phyloP scores from a whole-genome alignment of 1,284 basidiomycete species.

The Cerioporus squamosus region DNA sequence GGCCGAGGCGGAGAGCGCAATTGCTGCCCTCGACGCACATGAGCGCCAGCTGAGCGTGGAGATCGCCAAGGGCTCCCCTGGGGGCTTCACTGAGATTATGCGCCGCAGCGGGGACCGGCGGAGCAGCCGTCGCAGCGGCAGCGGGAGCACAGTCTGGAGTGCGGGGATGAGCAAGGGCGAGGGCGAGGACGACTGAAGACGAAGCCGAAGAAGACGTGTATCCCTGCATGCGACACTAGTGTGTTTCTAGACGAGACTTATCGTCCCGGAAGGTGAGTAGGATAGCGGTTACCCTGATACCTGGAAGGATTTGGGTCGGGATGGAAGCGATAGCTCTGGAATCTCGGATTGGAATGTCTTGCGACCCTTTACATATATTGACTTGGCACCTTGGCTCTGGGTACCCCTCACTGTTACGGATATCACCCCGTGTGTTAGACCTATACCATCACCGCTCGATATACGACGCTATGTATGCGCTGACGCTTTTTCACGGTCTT shows the following conservation, averaged over 20 bases:
- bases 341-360: not conserved
- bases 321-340: conserved; percentile 10
- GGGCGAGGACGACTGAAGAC: conserved; percentile 39
- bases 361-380: not conserved
- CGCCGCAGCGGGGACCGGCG: conserved; percentile 49
- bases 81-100: conserved; percentile 80
- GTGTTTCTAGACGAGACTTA: conserved; percentile 12
- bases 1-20: conserved; percentile 72
- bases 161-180: conserved; percentile 74
- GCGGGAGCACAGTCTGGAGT: conserved; percentile 82
- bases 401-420: conserved; percentile 2
- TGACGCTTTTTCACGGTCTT: conserved; percentile 5
- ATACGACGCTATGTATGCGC: conserved; percentile 8
- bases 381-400: not conserved
- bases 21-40: conserved; percentile 76
- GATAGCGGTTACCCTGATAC: not conserved
- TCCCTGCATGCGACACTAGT: conserved; percentile 11
- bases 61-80: conserved; percentile 69
- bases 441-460: conserved; percentile 10
- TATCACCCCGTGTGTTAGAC: conserved; percentile 16
- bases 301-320: not conserved
- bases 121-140: conserved; percentile 61
- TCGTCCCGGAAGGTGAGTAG: conserved; percentile 15
- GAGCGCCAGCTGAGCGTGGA: conserved; percentile 75
- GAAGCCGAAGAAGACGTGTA: conserved; percentile 11